Evolutionary conservation across 2,329 filamentous ascomycete species (phyloP).

Genomic region (Nigrospora sphaerica): DNA sequence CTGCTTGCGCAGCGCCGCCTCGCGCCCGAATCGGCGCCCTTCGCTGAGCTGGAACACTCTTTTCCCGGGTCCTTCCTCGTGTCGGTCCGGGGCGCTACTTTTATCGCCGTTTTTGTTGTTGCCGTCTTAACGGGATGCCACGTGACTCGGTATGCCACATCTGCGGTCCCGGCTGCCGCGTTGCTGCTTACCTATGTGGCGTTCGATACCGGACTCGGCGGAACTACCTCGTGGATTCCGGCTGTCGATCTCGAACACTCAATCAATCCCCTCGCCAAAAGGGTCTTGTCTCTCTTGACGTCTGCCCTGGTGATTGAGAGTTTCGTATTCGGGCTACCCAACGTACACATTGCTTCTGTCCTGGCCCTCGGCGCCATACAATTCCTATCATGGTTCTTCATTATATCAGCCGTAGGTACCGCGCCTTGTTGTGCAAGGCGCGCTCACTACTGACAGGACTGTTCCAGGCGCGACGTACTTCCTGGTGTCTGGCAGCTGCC

Average conservation of each 20-base stretch:
- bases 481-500: conserved; percentile 21
- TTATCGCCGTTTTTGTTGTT: conserved; percentile 14
- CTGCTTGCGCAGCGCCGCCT: conserved; percentile 14
- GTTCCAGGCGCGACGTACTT: conserved; percentile 19
- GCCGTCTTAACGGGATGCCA: conserved; percentile 21
- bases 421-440: not conserved
- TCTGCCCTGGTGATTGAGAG: conserved; percentile 9
- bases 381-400: conserved; percentile 26
- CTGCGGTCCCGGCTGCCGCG: conserved; percentile 17
- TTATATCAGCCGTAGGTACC: conserved; percentile 20
- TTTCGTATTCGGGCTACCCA: conserved; percentile 14
- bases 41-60: not conserved
- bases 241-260: conserved; percentile 23
- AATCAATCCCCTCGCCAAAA: conserved; percentile 15
- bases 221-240: conserved; percentile 17
- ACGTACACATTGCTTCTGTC: conserved; percentile 4
- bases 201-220: conserved; percentile 11
- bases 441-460: not conserved
- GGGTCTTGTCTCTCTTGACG: conserved; percentile 10
- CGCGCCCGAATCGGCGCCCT: conserved; percentile 1
- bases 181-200: conserved; percentile 22
- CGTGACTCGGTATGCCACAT: conserved; percentile 12
- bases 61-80: conserved; percentile 6
- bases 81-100: conserved; percentile 11
- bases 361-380: conserved; percentile 21